phyloP scores from a whole-genome alignment of 148 eudicot genomes.

The Rhododendron simsii region DNA sequence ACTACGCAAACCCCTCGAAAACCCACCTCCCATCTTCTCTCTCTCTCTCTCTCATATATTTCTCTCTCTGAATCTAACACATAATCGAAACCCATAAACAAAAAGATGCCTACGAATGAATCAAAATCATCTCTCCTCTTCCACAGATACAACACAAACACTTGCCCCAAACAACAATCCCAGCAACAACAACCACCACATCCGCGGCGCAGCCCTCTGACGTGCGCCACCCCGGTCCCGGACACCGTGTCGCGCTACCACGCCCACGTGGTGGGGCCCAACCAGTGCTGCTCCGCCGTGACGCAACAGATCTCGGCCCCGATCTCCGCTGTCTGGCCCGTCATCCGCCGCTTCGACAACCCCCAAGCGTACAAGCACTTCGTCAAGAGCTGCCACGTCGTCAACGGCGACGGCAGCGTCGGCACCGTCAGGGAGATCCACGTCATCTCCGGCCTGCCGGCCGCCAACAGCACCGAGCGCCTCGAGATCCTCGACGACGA shows the following conservation, averaged over 20 bases:
- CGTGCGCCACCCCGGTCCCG: constrained; percentile 19
- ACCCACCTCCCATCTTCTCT: neutral
- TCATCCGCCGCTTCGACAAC: constrained; percentile 67
- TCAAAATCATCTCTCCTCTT: neutral
- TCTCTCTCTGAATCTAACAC: no score
- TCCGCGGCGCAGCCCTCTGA: neutral
- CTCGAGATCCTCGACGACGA: constrained; percentile 79
- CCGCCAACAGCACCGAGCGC: constrained; percentile 66
- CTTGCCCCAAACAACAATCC: constrained; percentile 12
- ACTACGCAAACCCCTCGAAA: neutral
- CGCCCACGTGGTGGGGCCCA: constrained; percentile 38
- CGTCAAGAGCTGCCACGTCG: constrained; percentile 58
- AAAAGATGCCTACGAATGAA: neutral
- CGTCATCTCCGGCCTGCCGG: constrained; percentile 83
- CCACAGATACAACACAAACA: neutral
- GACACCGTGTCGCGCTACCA: constrained; percentile 38
- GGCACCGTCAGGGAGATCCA: constrained; percentile 67
- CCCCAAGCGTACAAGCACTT: constrained; percentile 81
- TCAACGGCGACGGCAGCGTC: constrained; percentile 53
- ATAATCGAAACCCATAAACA: neutral
- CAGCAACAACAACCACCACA: neutral
- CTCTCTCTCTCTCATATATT: neutral
- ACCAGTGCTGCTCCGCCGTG: constrained; percentile 62
- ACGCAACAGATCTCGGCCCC: constrained; percentile 54
- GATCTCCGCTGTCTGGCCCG: constrained; percentile 45